These are phyloP conservation scores for Monosporozyma yasuniensis DNA, from an alignment of 805 yeast species.

Conservation along the genomic window DNA sequence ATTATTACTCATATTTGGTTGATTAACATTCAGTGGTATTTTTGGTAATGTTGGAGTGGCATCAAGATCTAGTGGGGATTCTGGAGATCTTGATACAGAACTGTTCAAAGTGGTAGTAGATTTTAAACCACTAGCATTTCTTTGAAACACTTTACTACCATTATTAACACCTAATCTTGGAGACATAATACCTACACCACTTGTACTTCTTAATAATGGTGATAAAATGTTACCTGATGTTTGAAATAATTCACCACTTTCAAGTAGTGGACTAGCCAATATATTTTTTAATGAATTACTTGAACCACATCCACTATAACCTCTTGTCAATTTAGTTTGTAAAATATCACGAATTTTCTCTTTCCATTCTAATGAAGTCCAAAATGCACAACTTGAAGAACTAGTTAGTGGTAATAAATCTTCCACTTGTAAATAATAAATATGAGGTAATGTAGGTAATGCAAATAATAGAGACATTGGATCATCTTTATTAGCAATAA, in stretches of 20 bases:
- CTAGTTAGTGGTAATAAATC: slow-evolving; percentile 41
- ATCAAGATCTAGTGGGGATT: slow-evolving; percentile 1
- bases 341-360: slow-evolving; percentile 45
- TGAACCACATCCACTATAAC: slow-evolving; percentile 75
- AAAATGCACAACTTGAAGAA: slow-evolving; percentile 33
- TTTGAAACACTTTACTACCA: not conserved
- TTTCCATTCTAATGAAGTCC: slow-evolving; percentile 59
- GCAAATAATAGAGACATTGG: slow-evolving; percentile 55
- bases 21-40: not conserved
- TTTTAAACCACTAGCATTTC: not conserved
- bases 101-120: not conserved
- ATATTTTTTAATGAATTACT: slow-evolving; percentile 55
- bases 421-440: slow-evolving; percentile 50
- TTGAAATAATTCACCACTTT: slow-evolving; percentile 29
- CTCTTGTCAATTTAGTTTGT: slow-evolving; percentile 43
- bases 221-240: slow-evolving; percentile 2
- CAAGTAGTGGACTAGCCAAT: slow-evolving; percentile 39
- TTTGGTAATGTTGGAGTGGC: not conserved
- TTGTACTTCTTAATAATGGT: slow-evolving; percentile 3
- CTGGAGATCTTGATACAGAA: slow-evolving; percentile 1
- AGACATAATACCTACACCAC: not conserved
- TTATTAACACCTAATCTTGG: not conserved
- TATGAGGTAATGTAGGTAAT: slow-evolving; percentile 64
- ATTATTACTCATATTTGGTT: not conserved
- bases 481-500: slow-evolving; percentile 50